Conservation (phyloP, 805 yeast species). For the Ogataea pilisensis region DNA sequence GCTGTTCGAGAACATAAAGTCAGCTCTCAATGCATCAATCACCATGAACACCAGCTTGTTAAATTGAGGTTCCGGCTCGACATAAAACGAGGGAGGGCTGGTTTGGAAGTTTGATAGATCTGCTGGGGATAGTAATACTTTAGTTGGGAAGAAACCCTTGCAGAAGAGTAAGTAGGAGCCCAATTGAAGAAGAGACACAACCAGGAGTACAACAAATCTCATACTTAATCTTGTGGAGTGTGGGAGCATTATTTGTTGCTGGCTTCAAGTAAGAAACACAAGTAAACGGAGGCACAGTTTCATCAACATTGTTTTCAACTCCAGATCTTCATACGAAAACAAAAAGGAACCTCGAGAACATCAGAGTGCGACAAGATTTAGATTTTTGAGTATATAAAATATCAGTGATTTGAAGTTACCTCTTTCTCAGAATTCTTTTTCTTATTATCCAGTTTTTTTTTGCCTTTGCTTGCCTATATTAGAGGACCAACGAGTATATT, state of each 20-base stretch:
- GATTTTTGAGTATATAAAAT: too few species aligned
- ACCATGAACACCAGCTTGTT: slow-evolving; percentile 74
- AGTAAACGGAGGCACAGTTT: not conserved
- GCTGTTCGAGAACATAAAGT: slow-evolving; percentile 64
- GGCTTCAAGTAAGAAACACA: not conserved
- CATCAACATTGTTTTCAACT: too few species aligned
- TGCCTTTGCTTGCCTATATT: too few species aligned
- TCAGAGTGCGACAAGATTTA: too few species aligned
- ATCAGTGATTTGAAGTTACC: too few species aligned
- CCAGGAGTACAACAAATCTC: slow-evolving; percentile 15
- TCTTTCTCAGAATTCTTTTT: too few species aligned
- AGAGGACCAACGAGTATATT: too few species aligned
- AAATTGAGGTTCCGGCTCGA: slow-evolving; percentile 42
- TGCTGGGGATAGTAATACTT: slow-evolving; percentile 65
- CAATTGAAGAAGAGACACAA: slow-evolving; percentile 36
- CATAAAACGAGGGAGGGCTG: slow-evolving; percentile 26
- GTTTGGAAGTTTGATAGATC: slow-evolving; percentile 35
- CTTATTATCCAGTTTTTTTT: too few species aligned
- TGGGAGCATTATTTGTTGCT: not conserved
- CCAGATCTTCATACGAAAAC: too few species aligned
- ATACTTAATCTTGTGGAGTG: not conserved
- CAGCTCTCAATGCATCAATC: slow-evolving; percentile 90
- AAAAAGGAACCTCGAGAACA: too few species aligned
- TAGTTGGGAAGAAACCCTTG: slow-evolving; percentile 89
- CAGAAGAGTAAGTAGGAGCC: slow-evolving; percentile 61